Base-by-base conservation (phyloP, 2,329 filamentous ascomycete genomes). In the Monilinia polystroma region DNA sequence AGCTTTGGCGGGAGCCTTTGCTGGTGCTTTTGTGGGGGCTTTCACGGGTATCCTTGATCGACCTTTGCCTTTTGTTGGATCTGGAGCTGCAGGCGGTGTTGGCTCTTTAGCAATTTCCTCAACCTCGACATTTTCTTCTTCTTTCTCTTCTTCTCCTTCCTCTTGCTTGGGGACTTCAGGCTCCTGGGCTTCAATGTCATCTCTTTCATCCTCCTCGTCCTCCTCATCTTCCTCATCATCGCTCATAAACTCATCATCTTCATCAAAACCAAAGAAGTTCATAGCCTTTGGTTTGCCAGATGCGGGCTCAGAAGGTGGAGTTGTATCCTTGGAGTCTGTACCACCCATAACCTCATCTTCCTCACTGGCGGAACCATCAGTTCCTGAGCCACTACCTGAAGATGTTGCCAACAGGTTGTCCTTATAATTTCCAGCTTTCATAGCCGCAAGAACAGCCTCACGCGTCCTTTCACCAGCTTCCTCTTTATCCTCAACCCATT, bases 401-500 rank as follows among this genome's bases (percentile, higher is more conserved):
- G 72, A 71, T 7, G 77, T 77, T 14, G 79, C 79, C 7, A 86
- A 74, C 2, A 87, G 72, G 71, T 87, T 87, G 79, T 90, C 87
- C 69, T 82, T 85, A 75, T 85, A 86, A 64, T 82, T 81, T 2
- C 87, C 87, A 20, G 83, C 81, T 78, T 87, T 88, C 81, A 93
- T 88, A 10, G 87, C 89, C 59, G 85, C 86, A 54, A 90, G 75
- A 7, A 94, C 90, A 3, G 91, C 91, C 72, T 91, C 87, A 52
- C 91, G 82, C 0, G 93, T 94, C 77, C 90, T 90, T 80, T 96
- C 92, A 71, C 87, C 89, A 35, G 90, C 90, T 76, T 97, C 93
- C 73, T 97, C 93, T 78, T 96, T 97, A 71, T 92, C 90, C 77
- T 99, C 95, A 52, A 98, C 88, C 93, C 94, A 99, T 76, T 94